phyloP scores from a whole-genome alignment of 2,329 filamentous ascomycete species.

The Zopfia rhizophila region DNA sequence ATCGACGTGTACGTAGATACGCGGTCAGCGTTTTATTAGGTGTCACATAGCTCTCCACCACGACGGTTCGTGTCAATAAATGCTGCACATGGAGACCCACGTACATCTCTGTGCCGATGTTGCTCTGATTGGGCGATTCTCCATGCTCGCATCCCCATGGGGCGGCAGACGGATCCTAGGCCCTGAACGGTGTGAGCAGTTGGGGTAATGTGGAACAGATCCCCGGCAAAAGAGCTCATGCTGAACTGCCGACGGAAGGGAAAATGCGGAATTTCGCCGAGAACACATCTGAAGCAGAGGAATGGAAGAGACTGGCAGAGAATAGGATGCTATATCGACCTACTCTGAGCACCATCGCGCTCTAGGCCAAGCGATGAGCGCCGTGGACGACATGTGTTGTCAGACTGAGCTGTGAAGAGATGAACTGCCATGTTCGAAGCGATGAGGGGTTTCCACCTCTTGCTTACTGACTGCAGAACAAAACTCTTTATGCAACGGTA shows the following conservation, averaged over 20 bases:
- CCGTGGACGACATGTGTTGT: too few species aligned
- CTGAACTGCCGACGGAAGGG: constrained; percentile 23
- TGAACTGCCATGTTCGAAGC: too few species aligned
- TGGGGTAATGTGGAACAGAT: constrained; percentile 17
- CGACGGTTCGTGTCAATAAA: background rate
- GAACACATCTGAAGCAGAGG: background rate
- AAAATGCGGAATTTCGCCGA: constrained; percentile 11
- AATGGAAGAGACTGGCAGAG: too few species aligned
- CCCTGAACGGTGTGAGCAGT: background rate
- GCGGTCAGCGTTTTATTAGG: constrained; percentile 7
- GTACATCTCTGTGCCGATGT: constrained; percentile 6
- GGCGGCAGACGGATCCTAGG: too few species aligned
- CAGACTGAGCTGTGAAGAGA: too few species aligned
- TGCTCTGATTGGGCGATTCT: constrained; percentile 3
- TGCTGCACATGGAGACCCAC: constrained; percentile 4
- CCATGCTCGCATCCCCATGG: constrained; percentile 5
- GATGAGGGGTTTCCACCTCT: too few species aligned
- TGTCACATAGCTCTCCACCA: background rate
- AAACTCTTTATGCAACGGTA: too few species aligned
- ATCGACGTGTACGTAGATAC: constrained; percentile 1
- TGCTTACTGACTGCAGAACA: too few species aligned
- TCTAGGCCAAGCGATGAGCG: too few species aligned
- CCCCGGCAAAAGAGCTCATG: constrained; percentile 12
- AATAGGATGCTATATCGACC: too few species aligned
- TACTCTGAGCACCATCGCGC: too few species aligned